These are phyloP conservation scores for Prototheca wickerhamii DNA, from an alignment of 163 green algal species.

Conservation along the genomic window DNA sequence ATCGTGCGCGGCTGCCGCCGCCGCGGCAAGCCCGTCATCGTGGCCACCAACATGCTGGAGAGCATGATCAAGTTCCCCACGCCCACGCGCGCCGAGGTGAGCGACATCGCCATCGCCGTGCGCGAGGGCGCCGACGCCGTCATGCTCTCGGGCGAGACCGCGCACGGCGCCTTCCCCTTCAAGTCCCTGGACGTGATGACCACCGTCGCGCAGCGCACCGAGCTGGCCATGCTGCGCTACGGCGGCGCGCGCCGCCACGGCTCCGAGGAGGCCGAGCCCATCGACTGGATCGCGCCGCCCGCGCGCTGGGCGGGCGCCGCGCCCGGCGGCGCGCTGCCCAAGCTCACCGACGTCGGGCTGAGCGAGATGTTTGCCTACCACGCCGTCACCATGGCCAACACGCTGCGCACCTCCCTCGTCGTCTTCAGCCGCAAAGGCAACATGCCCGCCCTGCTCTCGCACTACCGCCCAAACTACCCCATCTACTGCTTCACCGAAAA, in stretches of 20 bases:
- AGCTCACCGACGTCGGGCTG: constrained; percentile 8
- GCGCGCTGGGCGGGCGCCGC: constrained; percentile 1
- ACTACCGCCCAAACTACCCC: constrained; percentile 70
- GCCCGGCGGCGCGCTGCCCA: constrained; percentile 9
- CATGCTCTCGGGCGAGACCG: constrained; percentile 71
- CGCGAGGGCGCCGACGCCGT: constrained; percentile 75
- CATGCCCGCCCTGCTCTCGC: constrained; percentile 78
- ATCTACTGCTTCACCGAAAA: constrained; percentile 82
- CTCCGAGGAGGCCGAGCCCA: constrained; percentile 52
- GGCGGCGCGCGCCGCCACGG: constrained; percentile 48
- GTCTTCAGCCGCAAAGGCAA: constrained; percentile 80
- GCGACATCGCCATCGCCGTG: constrained; percentile 87
- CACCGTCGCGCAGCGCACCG: constrained; percentile 65
- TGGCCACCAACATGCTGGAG: constrained; percentile 86
- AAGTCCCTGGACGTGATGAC: constrained; percentile 60
- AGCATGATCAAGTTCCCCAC: constrained; percentile 72
- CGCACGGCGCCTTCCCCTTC: constrained; percentile 55
- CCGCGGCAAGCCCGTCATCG: constrained; percentile 73
- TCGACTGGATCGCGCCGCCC: constrained; percentile 58
- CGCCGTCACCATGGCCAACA: constrained; percentile 72
- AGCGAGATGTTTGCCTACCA: constrained; percentile 85
- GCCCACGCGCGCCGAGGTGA: constrained; percentile 65
- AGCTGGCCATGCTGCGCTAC: constrained; percentile 61
- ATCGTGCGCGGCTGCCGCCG: constrained; percentile 53
- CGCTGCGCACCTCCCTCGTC: constrained; percentile 60